These are phyloP conservation scores for Globisporangium ultimum DNA, from an alignment of 352 stramenopile genomes.

Conservation along the genomic window DNA sequence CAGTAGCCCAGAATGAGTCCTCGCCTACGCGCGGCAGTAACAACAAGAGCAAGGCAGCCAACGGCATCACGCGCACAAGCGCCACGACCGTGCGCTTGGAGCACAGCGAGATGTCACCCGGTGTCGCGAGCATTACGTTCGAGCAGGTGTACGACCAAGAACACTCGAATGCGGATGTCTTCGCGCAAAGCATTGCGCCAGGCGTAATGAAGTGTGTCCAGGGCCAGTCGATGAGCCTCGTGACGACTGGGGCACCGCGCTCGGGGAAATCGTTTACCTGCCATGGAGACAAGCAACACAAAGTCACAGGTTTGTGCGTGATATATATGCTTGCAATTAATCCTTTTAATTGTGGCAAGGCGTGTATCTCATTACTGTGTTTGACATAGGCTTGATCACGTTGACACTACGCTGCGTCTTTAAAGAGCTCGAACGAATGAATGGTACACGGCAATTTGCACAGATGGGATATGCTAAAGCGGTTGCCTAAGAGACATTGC, in stretches of 20 bases:
- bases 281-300: slow-evolving; percentile 35
- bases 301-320: slow-evolving; percentile 8
- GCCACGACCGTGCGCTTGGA: slow-evolving; percentile 62
- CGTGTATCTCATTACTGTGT: background rate
- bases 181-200: slow-evolving; percentile 33
- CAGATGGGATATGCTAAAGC: background rate
- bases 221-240: slow-evolving; percentile 35
- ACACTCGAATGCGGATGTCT: slow-evolving; percentile 37
- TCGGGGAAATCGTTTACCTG: slow-evolving; percentile 65
- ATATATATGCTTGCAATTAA: background rate
- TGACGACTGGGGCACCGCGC: slow-evolving; percentile 36
- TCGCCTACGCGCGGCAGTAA: slow-evolving; percentile 4
- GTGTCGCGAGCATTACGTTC: slow-evolving; percentile 74
- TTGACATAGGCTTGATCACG: slow-evolving; percentile 25
- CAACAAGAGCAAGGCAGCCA: background rate
- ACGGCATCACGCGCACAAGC: slow-evolving; percentile 57
- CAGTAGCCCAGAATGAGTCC: slow-evolving; percentile 27
- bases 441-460: slow-evolving; percentile 6
- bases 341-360: background rate
- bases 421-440: slow-evolving; percentile 12
- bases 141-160: slow-evolving; percentile 60
- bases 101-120: slow-evolving; percentile 72
- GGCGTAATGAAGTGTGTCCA: slow-evolving; percentile 22
- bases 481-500: background rate
- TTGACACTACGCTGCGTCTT: slow-evolving; percentile 37